A percentile compares a stretch with the other conserved stretches of the same genome.
Conservation (phyloP, 2,329 filamentous ascomycete genomes). For the Colletotrichum somersetense region DNA sequence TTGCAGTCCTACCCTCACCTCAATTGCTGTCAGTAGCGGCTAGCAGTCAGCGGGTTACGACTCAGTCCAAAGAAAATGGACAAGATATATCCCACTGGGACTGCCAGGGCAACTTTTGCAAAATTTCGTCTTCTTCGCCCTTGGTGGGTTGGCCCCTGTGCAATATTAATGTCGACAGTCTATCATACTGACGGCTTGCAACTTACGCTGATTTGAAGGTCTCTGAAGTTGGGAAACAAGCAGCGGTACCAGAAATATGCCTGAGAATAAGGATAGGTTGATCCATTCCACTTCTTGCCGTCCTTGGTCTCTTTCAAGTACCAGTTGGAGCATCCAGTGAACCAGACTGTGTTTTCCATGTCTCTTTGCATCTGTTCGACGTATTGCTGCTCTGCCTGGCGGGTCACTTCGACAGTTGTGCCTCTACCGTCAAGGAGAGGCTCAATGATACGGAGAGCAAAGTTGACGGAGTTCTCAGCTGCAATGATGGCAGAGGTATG, state of each 20-base stretch:
- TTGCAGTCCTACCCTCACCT: neutral
- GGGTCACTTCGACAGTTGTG: slow-evolving; percentile 50
- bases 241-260: slow-evolving; percentile 52
- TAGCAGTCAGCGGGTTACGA: neutral
- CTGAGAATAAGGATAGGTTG: slow-evolving; percentile 54
- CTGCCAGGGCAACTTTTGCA: neutral
- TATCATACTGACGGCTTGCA: neutral
- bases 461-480: slow-evolving; percentile 72
- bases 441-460: slow-evolving; percentile 69
- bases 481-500: slow-evolving; percentile 72
- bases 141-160: slow-evolving; percentile 2
- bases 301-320: slow-evolving; percentile 48
- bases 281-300: slow-evolving; percentile 51
- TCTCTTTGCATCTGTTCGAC: slow-evolving; percentile 49
- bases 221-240: slow-evolving; percentile 51
- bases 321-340: slow-evolving; percentile 53
- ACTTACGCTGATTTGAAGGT: slow-evolving; percentile 52
- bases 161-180: neutral
- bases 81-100: neutral
- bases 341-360: slow-evolving; percentile 50
- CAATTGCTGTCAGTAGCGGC: slow-evolving; percentile 1
- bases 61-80: neutral
- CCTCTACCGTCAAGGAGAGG: slow-evolving; percentile 55
- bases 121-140: neutral
- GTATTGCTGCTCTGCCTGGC: slow-evolving; percentile 52